These are phyloP conservation scores for Pilobolus umbonatus DNA, from an alignment of 192 early-diverging fungal species.

Conservation along the genomic window DNA sequence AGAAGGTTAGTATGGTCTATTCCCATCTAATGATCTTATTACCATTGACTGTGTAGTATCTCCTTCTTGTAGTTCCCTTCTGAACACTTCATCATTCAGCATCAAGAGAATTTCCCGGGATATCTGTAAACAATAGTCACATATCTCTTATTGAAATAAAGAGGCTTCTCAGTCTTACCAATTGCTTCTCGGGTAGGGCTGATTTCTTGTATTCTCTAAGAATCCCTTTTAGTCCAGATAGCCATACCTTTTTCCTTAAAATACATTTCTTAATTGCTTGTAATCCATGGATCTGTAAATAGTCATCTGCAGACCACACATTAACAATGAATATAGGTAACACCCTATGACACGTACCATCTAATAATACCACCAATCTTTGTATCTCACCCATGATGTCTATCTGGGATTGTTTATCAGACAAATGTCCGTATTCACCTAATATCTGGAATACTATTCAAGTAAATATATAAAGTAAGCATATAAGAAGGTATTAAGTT, in stretches of 20 bases:
- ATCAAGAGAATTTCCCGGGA: conserved; percentile 1
- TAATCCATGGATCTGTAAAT: conserved; percentile 22
- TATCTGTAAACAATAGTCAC: background rate
- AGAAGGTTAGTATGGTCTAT: background rate
- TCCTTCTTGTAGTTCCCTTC: background rate
- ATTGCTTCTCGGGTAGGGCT: conserved; percentile 12
- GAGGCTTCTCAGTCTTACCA: background rate
- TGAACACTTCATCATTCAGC: conserved; percentile 9
- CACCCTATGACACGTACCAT: conserved; percentile 24
- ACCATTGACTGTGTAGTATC: background rate
- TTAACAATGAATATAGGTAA: too few species aligned
- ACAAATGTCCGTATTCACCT: conserved; percentile 24
- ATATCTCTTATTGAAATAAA: background rate
- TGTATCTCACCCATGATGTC: conserved; percentile 20
- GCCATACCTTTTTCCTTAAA: conserved; percentile 13
- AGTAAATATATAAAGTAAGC: background rate
- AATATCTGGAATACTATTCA: conserved; percentile 5
- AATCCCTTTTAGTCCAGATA: background rate
- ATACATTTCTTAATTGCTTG: conserved; percentile 20
- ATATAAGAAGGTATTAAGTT: background rate
- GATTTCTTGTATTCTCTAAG: conserved; percentile 10
- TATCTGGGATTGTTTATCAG: conserved; percentile 4
- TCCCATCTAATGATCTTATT: background rate
- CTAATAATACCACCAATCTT: conserved; percentile 16
- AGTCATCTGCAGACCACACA: conserved; percentile 18